Base-by-base conservation (phyloP, 2,329 filamentous ascomycete genomes). In the Sporothrix euskadiensis region DNA sequence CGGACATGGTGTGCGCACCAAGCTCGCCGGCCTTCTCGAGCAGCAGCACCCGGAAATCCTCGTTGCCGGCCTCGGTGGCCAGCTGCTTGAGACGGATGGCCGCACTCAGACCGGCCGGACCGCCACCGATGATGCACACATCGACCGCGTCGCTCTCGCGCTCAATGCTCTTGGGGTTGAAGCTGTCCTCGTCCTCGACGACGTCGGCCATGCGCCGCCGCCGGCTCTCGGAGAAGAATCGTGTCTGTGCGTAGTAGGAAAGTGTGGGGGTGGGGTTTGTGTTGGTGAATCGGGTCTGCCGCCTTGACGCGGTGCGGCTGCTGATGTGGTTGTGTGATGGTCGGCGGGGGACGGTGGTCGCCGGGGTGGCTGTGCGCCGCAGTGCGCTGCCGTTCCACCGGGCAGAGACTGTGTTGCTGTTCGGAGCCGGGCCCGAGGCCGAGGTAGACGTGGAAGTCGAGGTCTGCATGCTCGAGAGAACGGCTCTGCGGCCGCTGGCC, bases 21-120 rank as follows among this genome's bases (percentile, higher is more conserved):
- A 99, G 84, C 81, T 99, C 96, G 75, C 94, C 94, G 2, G 96
- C 94, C 84, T 99, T 99, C 81, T 99, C 96, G 74, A 99, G 85
- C 52, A 99, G 85, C 73, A 99, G 85, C 12, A 99, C 95, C 47
- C 96, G 88, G 81, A 99, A 98, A 76, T 98, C 94, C 76, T 98
- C 94, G 82, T 98, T 97, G 76, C 96, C 95, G 47, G 93, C 93
- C 80, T 94, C 94, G 80, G 94, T 98, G 77, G 96, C 96, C 69
- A 98, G 87, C 83, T 99, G 95, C 86, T 98, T 98, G 72, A 99
- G 85, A 77, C 93, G 91, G 80, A 99, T 99, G 69, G 95, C 96
- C 65, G 96, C 94, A 78, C 93, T 92, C 77, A 99, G 88, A 74
- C 96, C 96, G 71, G 96, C 93, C 71, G 96, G 96, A n/a, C 96